Evolutionary conservation across 257 asterid species (phyloP).

Genomic region (Salvia rosmarinus): DNA sequence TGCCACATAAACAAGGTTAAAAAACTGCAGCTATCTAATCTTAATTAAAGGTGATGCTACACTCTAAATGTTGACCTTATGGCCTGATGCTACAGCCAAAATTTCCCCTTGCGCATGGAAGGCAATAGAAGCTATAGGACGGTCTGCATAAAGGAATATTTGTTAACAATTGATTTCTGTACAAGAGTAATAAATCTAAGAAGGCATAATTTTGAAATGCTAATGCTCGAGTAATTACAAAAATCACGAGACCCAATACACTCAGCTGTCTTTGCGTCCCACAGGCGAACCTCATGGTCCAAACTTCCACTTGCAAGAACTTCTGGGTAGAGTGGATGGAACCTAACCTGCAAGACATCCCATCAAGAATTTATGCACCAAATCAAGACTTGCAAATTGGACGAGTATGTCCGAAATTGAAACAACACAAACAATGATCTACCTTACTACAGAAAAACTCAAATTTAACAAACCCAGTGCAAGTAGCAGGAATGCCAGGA

Average conservation of each 20-base stretch:
- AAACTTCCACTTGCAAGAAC: slow-evolving; percentile 97
- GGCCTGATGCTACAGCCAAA: slow-evolving; percentile 98
- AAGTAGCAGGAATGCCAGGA: slow-evolving; percentile 19
- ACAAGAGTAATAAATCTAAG: slow-evolving; percentile 16
- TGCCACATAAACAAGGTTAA: slow-evolving; percentile 50
- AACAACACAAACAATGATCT: slow-evolving; percentile 25
- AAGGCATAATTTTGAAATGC: neutral
- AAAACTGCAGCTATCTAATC: slow-evolving; percentile 27
- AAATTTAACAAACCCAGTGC: slow-evolving; percentile 6
- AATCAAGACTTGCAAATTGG: slow-evolving; percentile 21
- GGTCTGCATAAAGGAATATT: slow-evolving; percentile 56
- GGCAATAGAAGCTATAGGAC: slow-evolving; percentile 97
- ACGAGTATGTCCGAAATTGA: slow-evolving; percentile 27
- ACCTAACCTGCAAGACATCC: slow-evolving; percentile 76
- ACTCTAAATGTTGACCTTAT: slow-evolving; percentile 68
- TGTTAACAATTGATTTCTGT: slow-evolving; percentile 25
- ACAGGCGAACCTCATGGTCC: slow-evolving; percentile 94
- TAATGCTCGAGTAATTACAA: slow-evolving; percentile 56
- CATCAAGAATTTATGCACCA: slow-evolving; percentile 32
- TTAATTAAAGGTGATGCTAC: slow-evolving; percentile 21
- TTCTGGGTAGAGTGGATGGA: slow-evolving; percentile 86
- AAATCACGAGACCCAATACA: slow-evolving; percentile 93
- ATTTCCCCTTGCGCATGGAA: slow-evolving; percentile 96
- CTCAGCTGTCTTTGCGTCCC: slow-evolving; percentile 90
- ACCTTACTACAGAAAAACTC: neutral